Percentiles rank a stretch among this genome's conserved stretches.
Evolutionary conservation across 768 basidiomycete species (phyloP).

Genomic region (Amanita fuliginea): DNA sequence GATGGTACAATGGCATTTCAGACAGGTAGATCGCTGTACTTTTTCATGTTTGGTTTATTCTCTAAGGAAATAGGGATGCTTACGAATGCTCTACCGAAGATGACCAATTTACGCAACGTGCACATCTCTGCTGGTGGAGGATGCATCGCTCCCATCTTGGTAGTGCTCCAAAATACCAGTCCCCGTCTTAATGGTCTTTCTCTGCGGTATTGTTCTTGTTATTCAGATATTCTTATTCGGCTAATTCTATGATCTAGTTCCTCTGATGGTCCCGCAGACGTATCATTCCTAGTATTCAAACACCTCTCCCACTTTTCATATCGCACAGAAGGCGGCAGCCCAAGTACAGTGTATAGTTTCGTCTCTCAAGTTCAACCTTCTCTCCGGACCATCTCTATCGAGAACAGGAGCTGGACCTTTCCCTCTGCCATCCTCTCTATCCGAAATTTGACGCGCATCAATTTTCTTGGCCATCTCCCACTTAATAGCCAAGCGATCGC

Average conservation of each 20-base stretch:
- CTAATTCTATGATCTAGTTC: conserved; percentile 18
- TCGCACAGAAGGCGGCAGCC: conserved; percentile 30
- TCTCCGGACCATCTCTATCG: conserved; percentile 43
- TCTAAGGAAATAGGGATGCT: conserved; percentile 42
- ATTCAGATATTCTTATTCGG: neutral
- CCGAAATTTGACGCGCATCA: conserved; percentile 52
- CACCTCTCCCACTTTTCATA: conserved; percentile 52
- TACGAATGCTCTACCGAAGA: conserved; percentile 54
- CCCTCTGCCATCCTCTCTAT: conserved; percentile 41
- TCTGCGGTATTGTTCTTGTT: conserved; percentile 28
- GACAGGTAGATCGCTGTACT: conserved; percentile 30
- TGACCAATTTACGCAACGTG: conserved; percentile 47
- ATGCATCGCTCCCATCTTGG: conserved; percentile 39
- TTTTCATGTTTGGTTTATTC: neutral
- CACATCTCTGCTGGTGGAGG: conserved; percentile 49
- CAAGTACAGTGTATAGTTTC: conserved; percentile 30
- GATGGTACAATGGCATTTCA: conserved; percentile 51
- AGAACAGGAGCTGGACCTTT: conserved; percentile 46
- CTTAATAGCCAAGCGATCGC: conserved; percentile 37
- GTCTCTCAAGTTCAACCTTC: conserved; percentile 39
- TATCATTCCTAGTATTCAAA: conserved; percentile 37
- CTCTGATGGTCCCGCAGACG: conserved; percentile 31
- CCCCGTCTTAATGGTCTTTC: conserved; percentile 48
- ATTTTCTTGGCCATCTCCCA: conserved; percentile 49
- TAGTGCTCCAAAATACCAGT: conserved; percentile 37